A percentile compares a stretch with the other conserved stretches of the same genome.
These are phyloP conservation scores for Anisodus acutangulus DNA, from an alignment of 257 asterid species.

Conservation along the genomic window DNA sequence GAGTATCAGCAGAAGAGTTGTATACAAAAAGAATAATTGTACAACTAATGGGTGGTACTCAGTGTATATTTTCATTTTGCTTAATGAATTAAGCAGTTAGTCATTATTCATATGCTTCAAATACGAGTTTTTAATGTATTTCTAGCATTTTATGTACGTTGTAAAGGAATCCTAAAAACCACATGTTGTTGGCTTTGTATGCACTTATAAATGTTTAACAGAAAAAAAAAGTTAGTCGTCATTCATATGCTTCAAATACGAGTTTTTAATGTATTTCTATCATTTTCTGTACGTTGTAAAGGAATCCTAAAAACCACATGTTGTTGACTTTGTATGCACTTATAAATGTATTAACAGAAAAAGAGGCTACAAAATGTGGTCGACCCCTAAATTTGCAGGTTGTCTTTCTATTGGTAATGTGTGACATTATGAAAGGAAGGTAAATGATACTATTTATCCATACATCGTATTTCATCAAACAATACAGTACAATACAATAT, in stretches of 20 bases:
- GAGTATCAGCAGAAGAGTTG: background rate
- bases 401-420: background rate
- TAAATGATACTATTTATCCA: background rate
- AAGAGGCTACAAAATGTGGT: background rate
- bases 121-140: background rate
- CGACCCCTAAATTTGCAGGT: background rate
- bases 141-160: background rate
- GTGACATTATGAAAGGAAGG: background rate
- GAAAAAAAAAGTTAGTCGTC: background rate
- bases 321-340: background rate
- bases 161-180: background rate
- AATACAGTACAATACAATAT: too few species aligned
- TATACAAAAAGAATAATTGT: background rate
- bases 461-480: too few species aligned
- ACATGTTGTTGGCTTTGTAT: background rate
- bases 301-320: too few species aligned
- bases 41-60: background rate
- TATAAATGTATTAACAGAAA: background rate
- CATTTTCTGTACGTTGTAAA: background rate
- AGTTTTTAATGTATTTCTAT: background rate
- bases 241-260: background rate
- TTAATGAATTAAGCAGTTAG: background rate
- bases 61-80: background rate
- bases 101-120: background rate
- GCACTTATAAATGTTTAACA: background rate